Evolutionary conservation across 2,329 filamentous ascomycete genomes (phyloP), one percentile per base, ranked within the genome.

Genomic region (Phoma herbarum): DNA sequence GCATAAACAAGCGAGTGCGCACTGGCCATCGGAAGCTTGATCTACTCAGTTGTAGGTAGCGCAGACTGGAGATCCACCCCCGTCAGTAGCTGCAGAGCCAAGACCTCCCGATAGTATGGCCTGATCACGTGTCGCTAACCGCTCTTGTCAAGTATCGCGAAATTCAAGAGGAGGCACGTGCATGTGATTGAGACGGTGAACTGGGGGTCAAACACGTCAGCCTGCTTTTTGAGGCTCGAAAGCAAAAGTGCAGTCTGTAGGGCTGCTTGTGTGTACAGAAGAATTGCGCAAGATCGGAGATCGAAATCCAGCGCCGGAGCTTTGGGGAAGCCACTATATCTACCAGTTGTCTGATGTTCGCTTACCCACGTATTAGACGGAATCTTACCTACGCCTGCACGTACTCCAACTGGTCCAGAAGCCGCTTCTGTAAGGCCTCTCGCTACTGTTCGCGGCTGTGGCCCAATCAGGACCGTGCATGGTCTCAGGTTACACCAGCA

Each of bases 61-160:
- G 52, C 54, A 60, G 57, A 51, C n/a, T 41, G 31, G 9, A 62
- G 53, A 59, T 62, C 63, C 63, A 61, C 55, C 50, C 59, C 58
- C 60, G 60, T 57, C 57, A 51, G 39, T 59, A 60, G 61, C 57
- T 59, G 53, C 52, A 50, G 44, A 47, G 47, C 52, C 48, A 61
- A 52, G 59, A 45, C 52, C 52, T 56, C 33, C 33, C 39, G 18
- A 57, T 41, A 54, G 51, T 49, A 51, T 51, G 42, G 45, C 11
- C 43, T 52, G 28, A 10, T 60, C 61, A 67, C 63, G 57, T 61
- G 58, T 42, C 42, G 44, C 22, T 59, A 67, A 29, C 62, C 57
- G n/a, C 22, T 62, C 55, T 39, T 25, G 66, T 64, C 51, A 64
- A 37, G 55, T 65, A 64, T 63, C 62, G 68, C 68, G 68, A 70